Percentiles rank a stretch among this genome's conserved stretches.
These are phyloP conservation scores for Cryptosporidium baileyi DNA, from an alignment of 169 alveolate genomes.

Conservation along the genomic window DNA sequence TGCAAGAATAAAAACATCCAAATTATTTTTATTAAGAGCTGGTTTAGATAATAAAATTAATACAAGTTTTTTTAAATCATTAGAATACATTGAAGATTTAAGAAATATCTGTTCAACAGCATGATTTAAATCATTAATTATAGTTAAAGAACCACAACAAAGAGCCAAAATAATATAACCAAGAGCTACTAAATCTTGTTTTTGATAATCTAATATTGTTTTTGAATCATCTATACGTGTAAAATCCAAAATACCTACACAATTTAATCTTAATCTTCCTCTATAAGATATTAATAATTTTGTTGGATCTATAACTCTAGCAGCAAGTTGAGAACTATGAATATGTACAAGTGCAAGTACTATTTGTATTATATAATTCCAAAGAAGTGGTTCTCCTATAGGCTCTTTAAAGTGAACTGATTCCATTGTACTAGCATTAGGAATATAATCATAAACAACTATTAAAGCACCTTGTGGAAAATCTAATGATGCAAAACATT, in stretches of 20 bases:
- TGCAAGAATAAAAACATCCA: slow-evolving; percentile 61
- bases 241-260: slow-evolving; percentile 57
- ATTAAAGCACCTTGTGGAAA: slow-evolving; percentile 33
- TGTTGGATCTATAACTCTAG: slow-evolving; percentile 66
- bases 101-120: slow-evolving; percentile 64
- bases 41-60: slow-evolving; percentile 59
- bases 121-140: slow-evolving; percentile 51
- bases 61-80: slow-evolving; percentile 54
- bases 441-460: slow-evolving; percentile 57
- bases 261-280: slow-evolving; percentile 57
- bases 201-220: slow-evolving; percentile 51
- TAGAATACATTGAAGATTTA: slow-evolving; percentile 49
- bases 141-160: slow-evolving; percentile 62
- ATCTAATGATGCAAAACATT: slow-evolving; percentile 53
- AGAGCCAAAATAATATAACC: slow-evolving; percentile 53
- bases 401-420: slow-evolving; percentile 67
- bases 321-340: slow-evolving; percentile 64
- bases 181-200: slow-evolving; percentile 60
- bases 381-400: slow-evolving; percentile 62
- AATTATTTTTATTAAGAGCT: slow-evolving; percentile 49
- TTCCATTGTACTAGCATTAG: slow-evolving; percentile 70
- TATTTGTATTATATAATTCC: slow-evolving; percentile 64
- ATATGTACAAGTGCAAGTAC: slow-evolving; percentile 62
- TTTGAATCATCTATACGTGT: slow-evolving; percentile 56
- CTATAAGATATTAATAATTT: slow-evolving; percentile 53